Base-by-base conservation (phyloP, 345 rosid genomes). In the Leavenworthia alabamica region DNA sequence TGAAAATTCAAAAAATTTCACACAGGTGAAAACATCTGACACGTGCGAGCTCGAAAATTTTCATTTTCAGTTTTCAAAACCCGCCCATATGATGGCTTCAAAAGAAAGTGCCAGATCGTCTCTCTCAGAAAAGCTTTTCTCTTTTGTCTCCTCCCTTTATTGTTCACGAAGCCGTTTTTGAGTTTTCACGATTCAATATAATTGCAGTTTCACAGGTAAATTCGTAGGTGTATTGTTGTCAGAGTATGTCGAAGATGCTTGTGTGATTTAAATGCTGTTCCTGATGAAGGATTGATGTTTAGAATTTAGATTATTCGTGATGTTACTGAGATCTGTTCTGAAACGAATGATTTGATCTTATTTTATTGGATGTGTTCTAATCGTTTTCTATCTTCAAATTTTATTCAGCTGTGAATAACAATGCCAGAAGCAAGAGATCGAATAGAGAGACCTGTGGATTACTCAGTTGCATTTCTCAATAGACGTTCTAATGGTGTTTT, bases 401-500 rank as follows among this genome's bases (percentile, higher is more conserved):
- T 27, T 28, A 1, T 27, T 22, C 56, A 50, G 74, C 28, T 44
- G 0, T 31, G 14, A 16, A 45, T 40, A 20, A 56, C 3, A 68
- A 85, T 87, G 95, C 72, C 88, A 14, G 88, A 85, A 62, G 52
- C 97, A 16, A 80, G 98, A 69, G 98, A 92, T 49, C 67, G 98
- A 44, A 47, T 83, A 12, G 62, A 65, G 26, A 78, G 94, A 64
- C 66, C 81, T 0, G 75, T 85, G 0, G 97, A 92, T 54, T 19
- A 81, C 9, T 78, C 83, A 0, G 72, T 75, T 0, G 63, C 73
- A 42, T 85, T 74, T 33, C 67, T 82, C 33, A 78, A 53, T 1
- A 61, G 89, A 64, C 82, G 88, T 0, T 62, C 78, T 0, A 67
- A 50, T 53, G 82, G 82, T 11, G 14, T 80, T n/a, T 58, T 73